Evolutionary conservation across 805 yeast genomes (phyloP).

Genomic region (Clavispora vitiphila): DNA sequence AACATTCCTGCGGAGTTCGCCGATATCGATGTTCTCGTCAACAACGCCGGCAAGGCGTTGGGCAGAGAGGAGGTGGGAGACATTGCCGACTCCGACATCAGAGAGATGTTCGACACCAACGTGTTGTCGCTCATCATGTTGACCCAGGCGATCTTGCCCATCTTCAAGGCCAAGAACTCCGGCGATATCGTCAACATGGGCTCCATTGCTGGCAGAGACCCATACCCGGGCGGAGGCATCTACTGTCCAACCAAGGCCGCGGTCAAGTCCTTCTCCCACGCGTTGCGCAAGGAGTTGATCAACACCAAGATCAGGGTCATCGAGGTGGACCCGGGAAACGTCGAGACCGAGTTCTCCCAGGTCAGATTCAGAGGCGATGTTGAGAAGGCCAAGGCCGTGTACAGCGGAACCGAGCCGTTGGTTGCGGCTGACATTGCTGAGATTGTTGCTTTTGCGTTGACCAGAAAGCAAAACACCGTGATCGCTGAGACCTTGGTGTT

Average conservation of each 20-base stretch:
- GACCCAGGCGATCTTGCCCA: constrained; percentile 35
- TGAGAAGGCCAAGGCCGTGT: constrained; percentile 27
- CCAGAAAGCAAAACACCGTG: constrained; percentile 32
- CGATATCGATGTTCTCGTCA: constrained; percentile 33
- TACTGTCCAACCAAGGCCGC: constrained; percentile 39
- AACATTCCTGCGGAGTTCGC: constrained; percentile 30
- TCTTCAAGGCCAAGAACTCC: constrained; percentile 28
- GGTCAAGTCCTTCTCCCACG: constrained; percentile 27
- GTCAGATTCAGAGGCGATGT: constrained; percentile 33
- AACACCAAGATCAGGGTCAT: constrained; percentile 32
- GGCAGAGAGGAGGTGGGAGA: constrained; percentile 30
- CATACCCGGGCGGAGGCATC: constrained; percentile 35
- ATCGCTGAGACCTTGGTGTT: constrained; percentile 36
- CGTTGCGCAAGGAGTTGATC: constrained; percentile 35
- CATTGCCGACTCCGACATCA: constrained; percentile 24
- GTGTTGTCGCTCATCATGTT: constrained; percentile 31
- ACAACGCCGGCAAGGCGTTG: constrained; percentile 38
- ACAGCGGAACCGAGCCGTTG: constrained; percentile 32
- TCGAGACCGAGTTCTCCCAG: constrained; percentile 33
- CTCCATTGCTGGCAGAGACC: constrained; percentile 35
- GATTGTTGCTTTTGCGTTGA: constrained; percentile 30
- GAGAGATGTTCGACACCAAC: constrained; percentile 35
- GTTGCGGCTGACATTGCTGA: constrained; percentile 36
- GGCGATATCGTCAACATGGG: constrained; percentile 37
- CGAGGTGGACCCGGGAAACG: constrained; percentile 40